These are phyloP conservation scores for Aethionema arabicum DNA, from an alignment of 345 rosid genomes.

Conservation along the genomic window DNA sequence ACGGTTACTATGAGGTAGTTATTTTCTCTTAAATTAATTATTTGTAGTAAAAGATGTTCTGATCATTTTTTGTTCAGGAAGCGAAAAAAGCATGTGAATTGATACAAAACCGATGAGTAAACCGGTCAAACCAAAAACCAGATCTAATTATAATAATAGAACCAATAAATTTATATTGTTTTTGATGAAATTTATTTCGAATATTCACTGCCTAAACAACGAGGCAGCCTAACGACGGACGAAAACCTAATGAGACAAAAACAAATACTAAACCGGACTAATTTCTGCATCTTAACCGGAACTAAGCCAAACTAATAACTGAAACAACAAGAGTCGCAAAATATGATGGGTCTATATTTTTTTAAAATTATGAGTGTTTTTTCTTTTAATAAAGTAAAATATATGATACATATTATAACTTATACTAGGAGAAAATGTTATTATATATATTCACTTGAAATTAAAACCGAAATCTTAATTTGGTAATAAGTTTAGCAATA, in stretches of 20 bases:
- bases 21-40: no score
- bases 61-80: no score
- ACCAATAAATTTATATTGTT: neutral
- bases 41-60: no score
- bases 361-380: no score
- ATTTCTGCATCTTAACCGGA: conserved; percentile 2
- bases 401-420: no score
- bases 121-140: conserved; percentile 3
- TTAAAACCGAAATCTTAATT: no score
- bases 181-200: neutral
- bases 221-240: neutral
- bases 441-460: no score
- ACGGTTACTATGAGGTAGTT: no score
- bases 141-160: neutral
- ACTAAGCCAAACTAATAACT: conserved; percentile 26
- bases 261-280: conserved; percentile 12
- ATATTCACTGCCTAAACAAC: conserved; percentile 8
- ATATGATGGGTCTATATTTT: no score
- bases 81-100: neutral
- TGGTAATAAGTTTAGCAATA: no score
- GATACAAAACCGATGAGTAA: neutral
- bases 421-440: no score
- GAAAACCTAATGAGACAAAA: neutral
- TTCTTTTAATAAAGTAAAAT: no score
- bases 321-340: conserved; percentile 22